phyloP scores from a whole-genome alignment of 2,329 filamentous ascomycete species.

The Penicillium janthinellum region DNA sequence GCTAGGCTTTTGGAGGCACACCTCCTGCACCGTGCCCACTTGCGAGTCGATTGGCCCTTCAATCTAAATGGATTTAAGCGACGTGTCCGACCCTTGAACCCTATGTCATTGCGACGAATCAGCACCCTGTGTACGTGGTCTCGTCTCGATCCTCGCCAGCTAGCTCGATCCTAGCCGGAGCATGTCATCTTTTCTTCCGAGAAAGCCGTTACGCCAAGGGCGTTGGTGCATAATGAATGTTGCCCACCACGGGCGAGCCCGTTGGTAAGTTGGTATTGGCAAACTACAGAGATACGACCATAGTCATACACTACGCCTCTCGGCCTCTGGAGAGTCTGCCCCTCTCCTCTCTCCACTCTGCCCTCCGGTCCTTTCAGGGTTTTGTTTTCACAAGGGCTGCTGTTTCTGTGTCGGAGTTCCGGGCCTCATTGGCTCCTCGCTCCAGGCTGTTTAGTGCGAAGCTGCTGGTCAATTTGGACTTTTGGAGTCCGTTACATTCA shows the following conservation, averaged over 20 bases:
- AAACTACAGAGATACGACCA: slow-evolving; percentile 14
- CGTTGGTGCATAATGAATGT: slow-evolving; percentile 13
- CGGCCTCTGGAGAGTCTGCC: no score
- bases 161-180: slow-evolving; percentile 28
- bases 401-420: neutral
- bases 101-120: slow-evolving; percentile 23
- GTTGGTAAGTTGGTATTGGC: slow-evolving; percentile 21
- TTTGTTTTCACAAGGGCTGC: slow-evolving; percentile 6
- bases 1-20: slow-evolving; percentile 3
- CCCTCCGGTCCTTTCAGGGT: slow-evolving; percentile 14
- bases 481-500: neutral
- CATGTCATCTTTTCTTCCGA: slow-evolving; percentile 24
- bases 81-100: slow-evolving; percentile 27
- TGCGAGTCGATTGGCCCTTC: slow-evolving; percentile 11
- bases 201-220: slow-evolving; percentile 39
- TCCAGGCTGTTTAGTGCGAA: neutral
- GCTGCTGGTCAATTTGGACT: neutral
- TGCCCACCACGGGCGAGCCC: slow-evolving; percentile 37
- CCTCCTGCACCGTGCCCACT: slow-evolving; percentile 4
- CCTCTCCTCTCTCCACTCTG: neutral
- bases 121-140: slow-evolving; percentile 7
- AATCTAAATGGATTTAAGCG: slow-evolving; percentile 19
- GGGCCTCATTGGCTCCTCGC: neutral
- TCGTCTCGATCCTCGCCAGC: slow-evolving; percentile 20
- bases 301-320: slow-evolving; percentile 9